phyloP scores from a whole-genome alignment of 306 rosid genomes.

The Casuarina equisetifolia region DNA sequence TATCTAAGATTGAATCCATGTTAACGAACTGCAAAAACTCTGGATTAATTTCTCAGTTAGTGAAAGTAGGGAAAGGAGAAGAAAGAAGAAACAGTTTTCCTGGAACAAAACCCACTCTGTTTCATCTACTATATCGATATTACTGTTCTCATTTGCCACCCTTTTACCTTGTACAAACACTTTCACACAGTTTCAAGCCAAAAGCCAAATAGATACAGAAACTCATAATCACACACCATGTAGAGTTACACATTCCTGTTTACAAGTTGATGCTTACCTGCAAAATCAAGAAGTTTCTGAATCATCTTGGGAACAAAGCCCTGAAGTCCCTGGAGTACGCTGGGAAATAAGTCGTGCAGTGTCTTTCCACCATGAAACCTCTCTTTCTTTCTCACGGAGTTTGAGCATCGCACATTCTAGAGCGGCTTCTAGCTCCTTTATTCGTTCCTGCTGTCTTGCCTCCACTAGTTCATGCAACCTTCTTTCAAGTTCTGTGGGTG shows the following conservation, averaged over 20 bases:
- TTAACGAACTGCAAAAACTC: too few species aligned
- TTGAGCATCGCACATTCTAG: conserved; percentile 57
- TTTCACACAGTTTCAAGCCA: neutral
- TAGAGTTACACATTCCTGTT: conserved; percentile 13
- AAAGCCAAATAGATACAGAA: neutral
- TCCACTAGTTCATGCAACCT: conserved; percentile 77
- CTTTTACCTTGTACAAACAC: neutral
- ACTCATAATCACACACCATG: conserved; percentile 18
- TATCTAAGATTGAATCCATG: too few species aligned
- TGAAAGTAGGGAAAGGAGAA: neutral
- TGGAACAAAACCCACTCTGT: neutral
- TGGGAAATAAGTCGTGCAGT: conserved; percentile 46
- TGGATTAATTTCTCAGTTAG: neutral
- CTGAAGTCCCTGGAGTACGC: conserved; percentile 51
- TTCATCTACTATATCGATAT: neutral
- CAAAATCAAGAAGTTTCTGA: conserved; percentile 31
- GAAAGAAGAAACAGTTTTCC: neutral
- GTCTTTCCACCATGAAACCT: conserved; percentile 79
- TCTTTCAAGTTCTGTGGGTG: conserved; percentile 71
- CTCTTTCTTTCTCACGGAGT: conserved; percentile 61
- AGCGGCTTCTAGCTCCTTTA: conserved; percentile 69
- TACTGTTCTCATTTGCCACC: neutral
- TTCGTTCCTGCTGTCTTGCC: conserved; percentile 65
- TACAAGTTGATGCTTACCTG: conserved; percentile 34
- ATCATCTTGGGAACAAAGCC: conserved; percentile 48